Percentiles rank a stretch among this genome's conserved stretches.
These are phyloP conservation scores for Microbotryum saponariae DNA, from an alignment of 1,284 basidiomycete species.

Conservation along the genomic window DNA sequence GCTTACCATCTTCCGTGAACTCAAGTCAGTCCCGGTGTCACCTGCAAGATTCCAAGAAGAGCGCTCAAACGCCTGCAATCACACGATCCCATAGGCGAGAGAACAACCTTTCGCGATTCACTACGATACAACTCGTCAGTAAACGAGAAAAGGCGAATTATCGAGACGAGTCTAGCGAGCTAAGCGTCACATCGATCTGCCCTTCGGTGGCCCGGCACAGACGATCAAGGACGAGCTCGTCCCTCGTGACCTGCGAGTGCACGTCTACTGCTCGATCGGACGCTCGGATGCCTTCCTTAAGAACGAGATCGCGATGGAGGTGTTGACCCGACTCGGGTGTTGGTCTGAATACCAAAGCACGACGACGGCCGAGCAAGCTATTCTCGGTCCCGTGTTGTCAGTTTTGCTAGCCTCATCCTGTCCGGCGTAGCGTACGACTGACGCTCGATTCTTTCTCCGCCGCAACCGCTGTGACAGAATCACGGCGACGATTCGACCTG, in stretches of 20 bases:
- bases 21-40: neutral
- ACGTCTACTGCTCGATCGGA: neutral
- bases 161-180: neutral
- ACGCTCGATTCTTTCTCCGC: too few species aligned
- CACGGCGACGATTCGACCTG: too few species aligned
- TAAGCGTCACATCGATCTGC: neutral
- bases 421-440: neutral
- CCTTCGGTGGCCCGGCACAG: neutral
- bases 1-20: neutral
- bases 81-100: neutral
- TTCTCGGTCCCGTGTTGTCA: constrained; percentile 7
- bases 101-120: constrained; percentile 1
- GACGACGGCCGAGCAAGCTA: neutral
- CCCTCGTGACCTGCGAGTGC: neutral
- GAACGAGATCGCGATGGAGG: constrained; percentile 4
- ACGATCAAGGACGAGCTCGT: too few species aligned
- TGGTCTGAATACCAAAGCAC: neutral
- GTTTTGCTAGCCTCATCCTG: neutral
- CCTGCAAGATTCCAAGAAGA: neutral
- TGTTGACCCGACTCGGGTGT: neutral
- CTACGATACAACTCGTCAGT: constrained; percentile 5
- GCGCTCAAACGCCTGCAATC: neutral
- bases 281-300: neutral
- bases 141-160: neutral
- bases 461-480: too few species aligned